A percentile compares a stretch with the other conserved stretches of the same genome.
Evolutionary conservation across 2,329 filamentous ascomycete genomes (phyloP).

Genomic region (Botrytis aclada): DNA sequence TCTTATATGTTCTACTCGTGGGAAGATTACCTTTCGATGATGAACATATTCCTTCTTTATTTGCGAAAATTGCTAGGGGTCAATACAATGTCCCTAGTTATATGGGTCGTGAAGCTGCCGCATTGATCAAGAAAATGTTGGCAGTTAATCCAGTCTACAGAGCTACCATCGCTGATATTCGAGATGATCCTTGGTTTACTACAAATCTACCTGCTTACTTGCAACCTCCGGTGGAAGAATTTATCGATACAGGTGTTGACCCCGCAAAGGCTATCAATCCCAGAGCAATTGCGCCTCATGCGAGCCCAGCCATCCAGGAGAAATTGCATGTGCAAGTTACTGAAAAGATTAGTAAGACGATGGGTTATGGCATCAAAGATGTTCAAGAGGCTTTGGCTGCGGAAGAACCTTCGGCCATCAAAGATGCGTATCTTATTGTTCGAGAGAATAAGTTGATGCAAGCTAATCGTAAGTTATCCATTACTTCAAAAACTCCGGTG

Average conservation of each 20-base stretch:
- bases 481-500: not conserved
- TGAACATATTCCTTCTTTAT: slow-evolving; percentile 94
- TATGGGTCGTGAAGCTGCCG: slow-evolving; percentile 78
- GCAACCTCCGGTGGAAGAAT: slow-evolving; percentile 83
- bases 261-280: slow-evolving; percentile 87
- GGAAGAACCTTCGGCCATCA: slow-evolving; percentile 94
- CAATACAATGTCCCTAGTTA: slow-evolving; percentile 91
- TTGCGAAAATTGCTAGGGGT: slow-evolving; percentile 95
- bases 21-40: slow-evolving; percentile 93
- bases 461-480: slow-evolving; percentile 70
- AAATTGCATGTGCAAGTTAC: slow-evolving; percentile 90
- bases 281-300: slow-evolving; percentile 74
- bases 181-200: slow-evolving; percentile 90
- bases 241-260: slow-evolving; percentile 90
- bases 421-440: slow-evolving; percentile 97
- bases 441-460: slow-evolving; percentile 98
- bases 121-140: slow-evolving; percentile 87
- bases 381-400: slow-evolving; percentile 91
- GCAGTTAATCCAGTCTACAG: slow-evolving; percentile 93
- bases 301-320: slow-evolving; percentile 75
- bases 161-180: slow-evolving; percentile 90
- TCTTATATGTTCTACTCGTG: slow-evolving; percentile 78
- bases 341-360: slow-evolving; percentile 93
- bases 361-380: slow-evolving; percentile 94
- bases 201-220: slow-evolving; percentile 85